These are phyloP conservation scores for Amorphotheca resinae DNA, from an alignment of 495 filamentous ascomycete species.

Conservation along the genomic window DNA sequence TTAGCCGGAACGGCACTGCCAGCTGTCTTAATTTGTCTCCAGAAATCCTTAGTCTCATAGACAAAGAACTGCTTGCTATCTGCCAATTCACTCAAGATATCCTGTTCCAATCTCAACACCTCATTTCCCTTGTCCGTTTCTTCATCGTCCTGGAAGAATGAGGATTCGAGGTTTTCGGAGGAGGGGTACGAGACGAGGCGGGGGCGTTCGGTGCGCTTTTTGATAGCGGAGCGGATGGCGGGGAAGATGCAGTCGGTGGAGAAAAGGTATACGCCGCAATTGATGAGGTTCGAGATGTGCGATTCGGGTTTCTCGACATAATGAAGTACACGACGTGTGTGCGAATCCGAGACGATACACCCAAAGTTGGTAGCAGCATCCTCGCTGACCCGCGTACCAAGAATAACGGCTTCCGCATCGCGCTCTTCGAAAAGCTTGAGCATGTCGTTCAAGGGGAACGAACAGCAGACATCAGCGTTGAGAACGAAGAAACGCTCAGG, in stretches of 20 bases:
- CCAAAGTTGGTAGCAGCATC: constrained; percentile 94
- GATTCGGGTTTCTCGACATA: constrained; percentile 99
- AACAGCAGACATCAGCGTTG: constrained; percentile 99
- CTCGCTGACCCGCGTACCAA: constrained; percentile 85
- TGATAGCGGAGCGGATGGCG: constrained; percentile 87
- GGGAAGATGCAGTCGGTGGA: constrained; percentile 92
- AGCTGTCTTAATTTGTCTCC: constrained; percentile 99
- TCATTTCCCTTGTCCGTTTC: constrained; percentile 62
- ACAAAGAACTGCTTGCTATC: constrained; percentile 98
- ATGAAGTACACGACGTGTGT: constrained; percentile 92
- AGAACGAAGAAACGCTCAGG: constrained; percentile 94
- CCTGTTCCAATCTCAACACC: constrained; percentile 91
- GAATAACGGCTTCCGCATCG: constrained; percentile 93
- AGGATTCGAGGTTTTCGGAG: constrained; percentile 79
- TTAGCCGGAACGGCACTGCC: constrained; percentile 96
- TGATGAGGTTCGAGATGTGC: constrained; percentile 97
- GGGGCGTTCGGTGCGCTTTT: constrained; percentile 84
- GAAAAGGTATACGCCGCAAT: constrained; percentile 98
- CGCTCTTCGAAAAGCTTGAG: constrained; percentile 84
- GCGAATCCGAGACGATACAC: constrained; percentile 91
- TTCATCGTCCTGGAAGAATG: constrained; percentile 57
- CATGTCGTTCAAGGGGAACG: constrained; percentile 94
- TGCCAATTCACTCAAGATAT: constrained; percentile 90
- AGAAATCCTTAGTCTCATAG: constrained; percentile 97
- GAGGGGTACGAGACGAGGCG: constrained; percentile 89